Evolutionary conservation across 2,329 filamentous ascomycete genomes (phyloP).

Genomic region (Phyllosticta ampelicida): DNA sequence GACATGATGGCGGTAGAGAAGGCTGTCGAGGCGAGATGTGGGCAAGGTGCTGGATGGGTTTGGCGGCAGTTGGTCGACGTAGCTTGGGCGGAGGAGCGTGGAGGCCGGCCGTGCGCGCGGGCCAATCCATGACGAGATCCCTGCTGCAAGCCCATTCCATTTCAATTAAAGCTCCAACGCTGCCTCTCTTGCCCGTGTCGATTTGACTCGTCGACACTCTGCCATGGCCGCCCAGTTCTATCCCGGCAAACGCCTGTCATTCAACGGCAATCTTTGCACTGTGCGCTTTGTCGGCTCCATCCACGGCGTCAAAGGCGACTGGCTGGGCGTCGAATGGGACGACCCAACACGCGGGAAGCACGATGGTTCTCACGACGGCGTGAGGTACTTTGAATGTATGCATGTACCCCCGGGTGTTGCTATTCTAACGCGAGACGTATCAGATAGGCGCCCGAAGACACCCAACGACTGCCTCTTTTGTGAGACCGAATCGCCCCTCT

Average conservation of each 20-base stretch:
- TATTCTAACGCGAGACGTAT: conserved; percentile 11
- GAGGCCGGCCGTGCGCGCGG: conserved; percentile 4
- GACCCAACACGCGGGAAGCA: conserved; percentile 80
- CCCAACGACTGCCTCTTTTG: conserved; percentile 71
- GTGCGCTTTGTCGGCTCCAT: conserved; percentile 74
- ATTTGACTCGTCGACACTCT: neutral
- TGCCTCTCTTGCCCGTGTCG: neutral
- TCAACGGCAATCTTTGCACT: conserved; percentile 67
- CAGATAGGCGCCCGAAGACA: conserved; percentile 51
- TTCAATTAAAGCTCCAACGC: neutral
- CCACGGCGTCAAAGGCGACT: conserved; percentile 62
- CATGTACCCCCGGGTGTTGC: neutral
- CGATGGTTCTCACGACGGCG: conserved; percentile 68
- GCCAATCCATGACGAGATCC: conserved; percentile 9
- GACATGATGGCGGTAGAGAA: conserved; percentile 51
- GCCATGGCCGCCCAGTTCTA: conserved; percentile 22
- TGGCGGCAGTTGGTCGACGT: conserved; percentile 7
- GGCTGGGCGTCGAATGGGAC: conserved; percentile 97
- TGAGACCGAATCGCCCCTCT: conserved; percentile 62
- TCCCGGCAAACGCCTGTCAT: conserved; percentile 69
- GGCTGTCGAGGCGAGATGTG: neutral
- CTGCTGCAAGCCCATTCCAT: conserved; percentile 6
- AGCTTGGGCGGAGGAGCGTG: conserved; percentile 10
- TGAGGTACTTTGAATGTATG: conserved; percentile 71
- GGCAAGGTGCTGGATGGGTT: conserved; percentile 1